Percentiles rank a stretch among this genome's conserved stretches.
These are phyloP conservation scores for Fusarium sp. DNA, from an alignment of 2,329 filamentous ascomycete genomes.

Conservation along the genomic window DNA sequence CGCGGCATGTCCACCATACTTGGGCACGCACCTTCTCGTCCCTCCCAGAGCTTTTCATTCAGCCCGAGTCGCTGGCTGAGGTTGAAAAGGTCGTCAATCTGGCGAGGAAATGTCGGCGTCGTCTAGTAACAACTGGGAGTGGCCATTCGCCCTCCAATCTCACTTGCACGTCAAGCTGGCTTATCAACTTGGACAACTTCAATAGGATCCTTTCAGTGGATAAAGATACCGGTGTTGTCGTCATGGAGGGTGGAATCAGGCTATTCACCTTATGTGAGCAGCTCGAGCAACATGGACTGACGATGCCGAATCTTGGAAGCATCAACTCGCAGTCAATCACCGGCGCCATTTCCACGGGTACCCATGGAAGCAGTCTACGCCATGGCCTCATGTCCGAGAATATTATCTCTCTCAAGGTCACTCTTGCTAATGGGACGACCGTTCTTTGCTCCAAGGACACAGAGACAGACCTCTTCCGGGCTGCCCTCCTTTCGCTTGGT, in stretches of 20 bases:
- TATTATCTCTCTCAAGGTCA: slow-evolving; percentile 79
- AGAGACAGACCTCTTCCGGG: slow-evolving; percentile 85
- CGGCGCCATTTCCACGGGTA: slow-evolving; percentile 91
- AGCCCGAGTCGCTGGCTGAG: slow-evolving; percentile 81
- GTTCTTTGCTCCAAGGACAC: slow-evolving; percentile 75
- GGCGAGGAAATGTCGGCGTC: slow-evolving; percentile 81
- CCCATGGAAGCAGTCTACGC: slow-evolving; percentile 85
- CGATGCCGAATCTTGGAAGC: slow-evolving; percentile 91
- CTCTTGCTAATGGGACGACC: slow-evolving; percentile 81
- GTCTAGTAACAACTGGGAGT: slow-evolving; percentile 87
- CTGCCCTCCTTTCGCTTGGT: slow-evolving; percentile 86
- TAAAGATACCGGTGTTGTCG: slow-evolving; percentile 70
- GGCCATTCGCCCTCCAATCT: slow-evolving; percentile 92
- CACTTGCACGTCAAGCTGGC: slow-evolving; percentile 93
- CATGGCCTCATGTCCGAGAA: slow-evolving; percentile 88
- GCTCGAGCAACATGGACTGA: slow-evolving; percentile 79
- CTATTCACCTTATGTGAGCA: slow-evolving; percentile 78
- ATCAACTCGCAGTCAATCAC: slow-evolving; percentile 95
- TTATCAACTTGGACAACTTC: slow-evolving; percentile 91
- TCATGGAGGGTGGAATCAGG: slow-evolving; percentile 89
- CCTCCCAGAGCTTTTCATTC: slow-evolving; percentile 89
- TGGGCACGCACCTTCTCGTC: slow-evolving; percentile 96
- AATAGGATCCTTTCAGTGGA: slow-evolving; percentile 78
- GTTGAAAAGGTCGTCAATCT: slow-evolving; percentile 85
- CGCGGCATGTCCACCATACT: slow-evolving; percentile 82